Base-by-base conservation (phyloP, 768 basidiomycete genomes). In the Suillus brevipes region DNA sequence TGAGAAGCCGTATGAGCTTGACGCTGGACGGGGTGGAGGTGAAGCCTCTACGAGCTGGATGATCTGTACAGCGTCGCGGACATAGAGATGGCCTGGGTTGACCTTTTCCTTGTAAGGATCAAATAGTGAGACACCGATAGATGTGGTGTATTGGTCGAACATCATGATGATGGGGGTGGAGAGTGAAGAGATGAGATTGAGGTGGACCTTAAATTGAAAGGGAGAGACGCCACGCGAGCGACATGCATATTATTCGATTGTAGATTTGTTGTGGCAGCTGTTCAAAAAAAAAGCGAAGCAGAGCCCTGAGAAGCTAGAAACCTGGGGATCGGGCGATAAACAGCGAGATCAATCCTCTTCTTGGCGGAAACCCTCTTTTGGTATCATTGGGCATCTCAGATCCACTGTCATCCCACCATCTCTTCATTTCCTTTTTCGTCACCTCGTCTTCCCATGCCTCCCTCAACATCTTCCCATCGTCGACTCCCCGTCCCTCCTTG, bases 31-130 rank as follows among this genome's bases (percentile, higher is more conserved):
- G 16, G 80, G 77, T 0, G 89, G 89, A 1, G 89, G 82, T 0
- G 85, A 74, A 9, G 83, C 87, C 71, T 91, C 90, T 59, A 87
- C 85, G 75, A 91, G 89, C 78, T 91, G 85, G 60, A 92, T 91
- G 78, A 90, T 86, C 73, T 88, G 84, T 25, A 87, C 76, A 25
- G 83, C 50, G 28, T 28, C 73, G 73, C 80, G 75, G 67, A 82
- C 72, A 75, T 80, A 79, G 71, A 85, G 78, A 59, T 85, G 80
- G 66, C 74, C 69, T n/a, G 78, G 65, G 69, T 70, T 66, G 65
- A 74, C 73, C 64, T 82, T 81, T 57, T 77, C 71, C 55, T 75
- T 71, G 67, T 75, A 73, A 70, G 73, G 67, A 63, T 73, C 68
- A 55, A 69, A 67, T 47, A 62, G 62, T 4, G 66, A 58, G 42